Evolutionary conservation across 163 green algal species (phyloP).

Genomic region (Volvox carteri): DNA sequence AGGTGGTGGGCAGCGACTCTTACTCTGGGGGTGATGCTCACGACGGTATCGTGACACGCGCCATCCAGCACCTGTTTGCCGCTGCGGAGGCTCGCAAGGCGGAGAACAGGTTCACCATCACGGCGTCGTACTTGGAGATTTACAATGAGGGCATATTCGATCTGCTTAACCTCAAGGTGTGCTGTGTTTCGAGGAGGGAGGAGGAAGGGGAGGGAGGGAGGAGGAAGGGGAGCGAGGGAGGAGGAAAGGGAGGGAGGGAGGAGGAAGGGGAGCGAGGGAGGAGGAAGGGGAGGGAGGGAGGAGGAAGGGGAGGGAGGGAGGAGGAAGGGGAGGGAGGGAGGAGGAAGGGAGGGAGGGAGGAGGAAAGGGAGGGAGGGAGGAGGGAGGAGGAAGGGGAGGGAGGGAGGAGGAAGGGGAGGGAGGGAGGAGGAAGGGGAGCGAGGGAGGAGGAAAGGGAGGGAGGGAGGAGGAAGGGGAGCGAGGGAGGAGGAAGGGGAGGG

Average conservation of each 20-base stretch:
- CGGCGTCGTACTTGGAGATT: constrained; percentile 90
- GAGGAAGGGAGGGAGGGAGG: background rate
- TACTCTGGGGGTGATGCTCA: constrained; percentile 74
- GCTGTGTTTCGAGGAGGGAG: background rate
- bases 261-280: background rate
- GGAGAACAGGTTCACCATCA: constrained; percentile 58
- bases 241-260: background rate
- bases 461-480: too few species aligned
- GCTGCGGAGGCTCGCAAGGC: constrained; percentile 15
- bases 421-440: background rate
- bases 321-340: background rate
- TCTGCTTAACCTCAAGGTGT: constrained; percentile 71
- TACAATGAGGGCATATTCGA: constrained; percentile 94
- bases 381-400: background rate
- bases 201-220: background rate
- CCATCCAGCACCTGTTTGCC: constrained; percentile 80
- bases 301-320: too few species aligned
- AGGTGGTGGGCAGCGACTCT: constrained; percentile 72
- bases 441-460: too few species aligned
- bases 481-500: too few species aligned
- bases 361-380: background rate
- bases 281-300: background rate
- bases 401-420: background rate
- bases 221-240: background rate
- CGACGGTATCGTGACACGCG: constrained; percentile 84